Conservation (phyloP, 2,329 filamentous ascomycete species). For the Didymella pomorum region DNA sequence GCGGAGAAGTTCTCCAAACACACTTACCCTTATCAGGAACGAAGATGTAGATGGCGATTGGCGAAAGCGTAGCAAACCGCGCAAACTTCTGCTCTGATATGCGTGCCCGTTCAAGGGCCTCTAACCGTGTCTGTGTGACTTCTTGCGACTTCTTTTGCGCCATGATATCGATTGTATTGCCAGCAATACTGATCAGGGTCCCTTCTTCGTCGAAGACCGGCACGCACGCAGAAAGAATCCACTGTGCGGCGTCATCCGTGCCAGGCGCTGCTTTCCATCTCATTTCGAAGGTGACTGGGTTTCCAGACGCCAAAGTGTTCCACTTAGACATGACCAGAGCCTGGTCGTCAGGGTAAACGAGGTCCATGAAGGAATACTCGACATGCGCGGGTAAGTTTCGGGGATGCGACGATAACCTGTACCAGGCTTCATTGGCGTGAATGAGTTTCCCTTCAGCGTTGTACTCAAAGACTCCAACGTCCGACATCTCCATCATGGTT, state of each 20-base stretch:
- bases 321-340: constrained; percentile 40
- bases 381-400: constrained; percentile 28
- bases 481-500: constrained; percentile 48
- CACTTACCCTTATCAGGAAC: constrained; percentile 30
- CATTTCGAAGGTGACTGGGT: constrained; percentile 46
- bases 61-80: constrained; percentile 37
- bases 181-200: constrained; percentile 40
- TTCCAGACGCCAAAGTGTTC: constrained; percentile 39
- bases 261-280: constrained; percentile 39
- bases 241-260: constrained; percentile 29
- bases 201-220: constrained; percentile 40
- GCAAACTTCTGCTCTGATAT: constrained; percentile 39
- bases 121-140: constrained; percentile 29
- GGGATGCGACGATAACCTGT: constrained; percentile 37
- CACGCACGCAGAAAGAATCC: constrained; percentile 43
- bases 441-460: constrained; percentile 34
- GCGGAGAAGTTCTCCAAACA: not conserved
- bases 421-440: constrained; percentile 45
- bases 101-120: constrained; percentile 38
- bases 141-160: constrained; percentile 43
- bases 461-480: constrained; percentile 48
- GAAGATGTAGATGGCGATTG: constrained; percentile 40
- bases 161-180: constrained; percentile 45
- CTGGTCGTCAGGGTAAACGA: constrained; percentile 39
- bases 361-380: constrained; percentile 44